Conservation (phyloP, 495 filamentous ascomycete species). For the Durotheca rogersii region DNA sequence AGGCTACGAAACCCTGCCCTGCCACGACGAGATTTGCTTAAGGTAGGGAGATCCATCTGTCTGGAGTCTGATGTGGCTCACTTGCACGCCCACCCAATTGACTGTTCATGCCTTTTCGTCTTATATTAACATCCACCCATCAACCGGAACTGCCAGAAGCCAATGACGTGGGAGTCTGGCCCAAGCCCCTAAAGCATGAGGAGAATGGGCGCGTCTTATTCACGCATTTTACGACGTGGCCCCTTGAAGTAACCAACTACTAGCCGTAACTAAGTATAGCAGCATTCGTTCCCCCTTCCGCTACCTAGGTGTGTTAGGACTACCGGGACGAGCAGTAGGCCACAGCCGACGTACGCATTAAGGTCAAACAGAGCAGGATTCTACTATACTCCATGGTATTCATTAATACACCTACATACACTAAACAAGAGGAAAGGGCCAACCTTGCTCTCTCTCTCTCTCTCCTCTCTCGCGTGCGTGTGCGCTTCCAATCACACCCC, state of each 20-base stretch:
- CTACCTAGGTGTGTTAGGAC: not conserved
- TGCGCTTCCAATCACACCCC: too few species aligned
- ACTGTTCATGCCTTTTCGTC: conserved; percentile 1
- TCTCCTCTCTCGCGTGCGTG: too few species aligned
- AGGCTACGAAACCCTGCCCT: conserved; percentile 3
- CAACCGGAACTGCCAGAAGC: conserved; percentile 7
- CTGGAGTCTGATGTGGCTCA: too few species aligned
- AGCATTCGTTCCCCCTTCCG: not conserved
- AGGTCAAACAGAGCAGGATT: too few species aligned
- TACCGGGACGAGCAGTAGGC: too few species aligned
- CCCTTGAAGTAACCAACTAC: too few species aligned
- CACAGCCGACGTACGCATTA: too few species aligned
- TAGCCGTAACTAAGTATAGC: too few species aligned
- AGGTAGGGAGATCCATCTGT: not conserved
- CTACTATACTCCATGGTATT: too few species aligned
- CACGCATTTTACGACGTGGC: conserved; percentile 15
- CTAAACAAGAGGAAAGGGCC: not conserved
- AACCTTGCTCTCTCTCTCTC: too few species aligned
- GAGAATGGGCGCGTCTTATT: conserved; percentile 12
- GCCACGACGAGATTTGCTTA: conserved; percentile 3
- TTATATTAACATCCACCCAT: conserved; percentile 14
- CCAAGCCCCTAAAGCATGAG: not conserved
- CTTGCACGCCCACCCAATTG: conserved; percentile 3
- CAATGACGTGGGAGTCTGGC: conserved; percentile 6
- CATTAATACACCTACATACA: not conserved